Percentiles rank a stretch among this genome's conserved stretches.
phyloP scores from a whole-genome alignment of 2,329 filamentous ascomycete species.

The Nannizzia gypsea region DNA sequence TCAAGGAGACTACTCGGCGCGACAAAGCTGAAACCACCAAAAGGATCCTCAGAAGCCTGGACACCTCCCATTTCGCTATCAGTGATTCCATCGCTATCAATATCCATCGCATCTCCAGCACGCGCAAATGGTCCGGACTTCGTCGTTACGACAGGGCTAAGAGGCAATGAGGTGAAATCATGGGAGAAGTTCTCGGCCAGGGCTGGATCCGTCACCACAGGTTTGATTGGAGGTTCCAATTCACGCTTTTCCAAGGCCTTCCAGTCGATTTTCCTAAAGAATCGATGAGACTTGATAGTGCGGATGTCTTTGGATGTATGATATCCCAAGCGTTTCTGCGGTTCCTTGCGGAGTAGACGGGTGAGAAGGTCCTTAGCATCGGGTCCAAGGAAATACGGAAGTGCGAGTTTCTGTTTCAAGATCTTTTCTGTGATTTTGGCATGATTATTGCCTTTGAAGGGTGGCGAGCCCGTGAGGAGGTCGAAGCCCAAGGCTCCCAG shows the following conservation, averaged over 20 bases:
- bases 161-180: slow-evolving; percentile 79
- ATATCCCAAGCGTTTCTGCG: slow-evolving; percentile 73
- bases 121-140: slow-evolving; percentile 21
- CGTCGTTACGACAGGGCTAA: slow-evolving; percentile 56
- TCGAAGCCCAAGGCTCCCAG: slow-evolving; percentile 87
- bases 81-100: neutral
- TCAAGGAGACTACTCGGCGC: slow-evolving; percentile 38
- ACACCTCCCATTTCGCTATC: slow-evolving; percentile 9
- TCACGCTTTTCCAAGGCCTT: slow-evolving; percentile 70
- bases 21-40: slow-evolving; percentile 40
- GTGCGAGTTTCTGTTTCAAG: slow-evolving; percentile 72
- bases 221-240: slow-evolving; percentile 76
- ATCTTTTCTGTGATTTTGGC: slow-evolving; percentile 95
- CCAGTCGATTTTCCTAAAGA: slow-evolving; percentile 97
- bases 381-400: slow-evolving; percentile 81
- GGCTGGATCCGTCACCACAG: slow-evolving; percentile 88
- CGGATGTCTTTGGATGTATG: slow-evolving; percentile 81
- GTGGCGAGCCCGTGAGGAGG: slow-evolving; percentile 80
- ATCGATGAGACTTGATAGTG: slow-evolving; percentile 80
- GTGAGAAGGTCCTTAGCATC: slow-evolving; percentile 93
- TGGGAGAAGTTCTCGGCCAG: slow-evolving; percentile 88
- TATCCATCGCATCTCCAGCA: slow-evolving; percentile 12
- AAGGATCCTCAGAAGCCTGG: slow-evolving; percentile 25
- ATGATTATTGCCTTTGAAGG: slow-evolving; percentile 82
- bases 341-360: slow-evolving; percentile 81